phyloP scores from a whole-genome alignment of 495 filamentous ascomycete genomes.

The Pyronema omphalodes region DNA sequence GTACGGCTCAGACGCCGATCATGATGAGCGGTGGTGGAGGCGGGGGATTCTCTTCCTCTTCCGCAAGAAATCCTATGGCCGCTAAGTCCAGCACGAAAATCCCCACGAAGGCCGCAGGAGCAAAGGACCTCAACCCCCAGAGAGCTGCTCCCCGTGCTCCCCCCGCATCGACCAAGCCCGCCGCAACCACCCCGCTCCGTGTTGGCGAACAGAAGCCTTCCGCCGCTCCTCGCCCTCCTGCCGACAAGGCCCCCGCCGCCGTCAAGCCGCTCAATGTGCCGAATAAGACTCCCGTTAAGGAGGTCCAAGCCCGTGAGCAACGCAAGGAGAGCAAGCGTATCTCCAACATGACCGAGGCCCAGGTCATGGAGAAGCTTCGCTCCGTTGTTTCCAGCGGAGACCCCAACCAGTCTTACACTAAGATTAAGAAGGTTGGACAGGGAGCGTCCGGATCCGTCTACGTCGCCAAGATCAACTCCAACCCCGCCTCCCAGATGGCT shows the following conservation, averaged over 20 bases:
- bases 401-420: conserved; percentile 80
- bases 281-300: conserved; percentile 41
- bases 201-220: conserved; percentile 5
- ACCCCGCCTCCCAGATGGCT: conserved; percentile 21
- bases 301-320: conserved; percentile 29
- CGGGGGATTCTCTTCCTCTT: conserved; percentile 31
- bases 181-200: conserved; percentile 21
- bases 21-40: conserved; percentile 45
- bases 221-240: conserved; percentile 29
- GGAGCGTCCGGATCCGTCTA: conserved; percentile 96
- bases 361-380: conserved; percentile 88
- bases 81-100: conserved; percentile 30
- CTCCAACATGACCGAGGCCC: conserved; percentile 89
- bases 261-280: conserved; percentile 84
- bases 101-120: conserved; percentile 11
- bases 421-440: conserved; percentile 98
- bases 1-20: conserved; percentile 17
- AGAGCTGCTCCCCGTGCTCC: conserved; percentile 37
- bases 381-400: conserved; percentile 86
- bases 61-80: conserved; percentile 49
- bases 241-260: conserved; percentile 32
- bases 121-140: conserved; percentile 17
- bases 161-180: conserved; percentile 27
- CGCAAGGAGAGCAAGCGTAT: conserved; percentile 79
- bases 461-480: conserved; percentile 70